These are phyloP conservation scores for Ceratocystis cubensis DNA, from an alignment of 2,329 filamentous ascomycete genomes.

Conservation along the genomic window DNA sequence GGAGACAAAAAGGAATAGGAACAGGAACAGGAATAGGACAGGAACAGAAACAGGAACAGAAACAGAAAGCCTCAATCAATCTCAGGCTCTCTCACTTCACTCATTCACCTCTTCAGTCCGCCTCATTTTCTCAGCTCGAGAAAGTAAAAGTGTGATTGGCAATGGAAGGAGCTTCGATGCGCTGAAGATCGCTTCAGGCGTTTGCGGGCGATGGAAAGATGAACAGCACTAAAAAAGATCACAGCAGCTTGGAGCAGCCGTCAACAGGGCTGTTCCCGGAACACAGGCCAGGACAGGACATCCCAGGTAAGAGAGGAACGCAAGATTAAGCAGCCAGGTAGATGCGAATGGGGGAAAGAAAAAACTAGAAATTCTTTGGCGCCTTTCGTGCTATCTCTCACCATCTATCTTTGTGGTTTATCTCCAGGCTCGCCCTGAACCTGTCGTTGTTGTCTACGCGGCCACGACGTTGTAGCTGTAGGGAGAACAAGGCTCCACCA, in stretches of 20 bases:
- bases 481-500: not conserved
- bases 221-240: not conserved
- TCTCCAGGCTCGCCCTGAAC: not conserved
- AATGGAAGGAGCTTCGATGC: constrained; percentile 10
- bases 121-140: constrained; percentile 1
- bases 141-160: constrained; percentile 4
- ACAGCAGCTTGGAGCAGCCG: not conserved
- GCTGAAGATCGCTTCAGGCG: not conserved
- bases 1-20: too few relatives aligned
- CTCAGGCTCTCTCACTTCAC: not conserved
- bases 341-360: not conserved
- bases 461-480: too few relatives aligned
- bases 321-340: not conserved
- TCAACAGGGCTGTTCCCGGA: not conserved
- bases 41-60: too few relatives aligned
- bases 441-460: not conserved
- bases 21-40: too few relatives aligned
- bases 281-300: not conserved
- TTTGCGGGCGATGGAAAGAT: not conserved
- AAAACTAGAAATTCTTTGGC: not conserved
- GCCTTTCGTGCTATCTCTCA: not conserved
- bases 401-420: not conserved
- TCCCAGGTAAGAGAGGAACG: not conserved
- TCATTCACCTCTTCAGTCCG: not conserved
- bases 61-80: not conserved